Base-by-base conservation (phyloP, 2,329 filamentous ascomycete genomes). In the Fusarium sp. region DNA sequence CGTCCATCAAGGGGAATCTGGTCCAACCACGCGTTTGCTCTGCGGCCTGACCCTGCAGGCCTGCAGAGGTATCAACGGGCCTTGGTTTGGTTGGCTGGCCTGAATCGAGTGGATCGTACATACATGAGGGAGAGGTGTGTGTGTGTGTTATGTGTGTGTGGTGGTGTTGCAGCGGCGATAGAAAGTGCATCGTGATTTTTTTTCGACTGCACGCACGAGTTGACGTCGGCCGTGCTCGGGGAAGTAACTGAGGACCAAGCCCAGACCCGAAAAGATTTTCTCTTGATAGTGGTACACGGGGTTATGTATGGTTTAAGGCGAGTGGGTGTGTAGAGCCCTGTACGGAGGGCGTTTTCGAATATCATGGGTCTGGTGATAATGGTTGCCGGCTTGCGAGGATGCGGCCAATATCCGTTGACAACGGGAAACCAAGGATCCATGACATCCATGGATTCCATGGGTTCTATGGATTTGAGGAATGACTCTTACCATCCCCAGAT, bases 1-100 rank as follows among this genome's bases (percentile, higher is more conserved):
- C 61, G 66, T 74, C 71, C 64, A 62, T 74, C 64, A 56, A 74
- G 62, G 52, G 61, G 64, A 50, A 74, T 74, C 72, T 74, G 62
- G 61, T 60, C 72, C 72, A 75, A 72, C 72, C 69, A 72, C 69
- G 62, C 68, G 59, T 69, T 52, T 71, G 52, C 37, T 58, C 57
- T 72, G 64, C 71, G 65, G 62, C 68, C 66, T 74, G 72, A 70
- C 72, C 72, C 69, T 75, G 69, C 69, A 74, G 72, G 69, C 69
- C 57, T 72, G 72, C 66, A 67, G 62, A 62, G 66, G 35, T 40
- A 67, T 72, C 66, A 70, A 70, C 60, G 72, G 69, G 61, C 72
- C 62, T 35, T 50, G 37, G 34, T 35, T 38, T 75, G 69, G 66
- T 74, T 72, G 72, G 72, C 24, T 64, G 58, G 29, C 57, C 63